phyloP scores from a whole-genome alignment of 1,284 basidiomycete genomes.

The Sphagnurus paluster region DNA sequence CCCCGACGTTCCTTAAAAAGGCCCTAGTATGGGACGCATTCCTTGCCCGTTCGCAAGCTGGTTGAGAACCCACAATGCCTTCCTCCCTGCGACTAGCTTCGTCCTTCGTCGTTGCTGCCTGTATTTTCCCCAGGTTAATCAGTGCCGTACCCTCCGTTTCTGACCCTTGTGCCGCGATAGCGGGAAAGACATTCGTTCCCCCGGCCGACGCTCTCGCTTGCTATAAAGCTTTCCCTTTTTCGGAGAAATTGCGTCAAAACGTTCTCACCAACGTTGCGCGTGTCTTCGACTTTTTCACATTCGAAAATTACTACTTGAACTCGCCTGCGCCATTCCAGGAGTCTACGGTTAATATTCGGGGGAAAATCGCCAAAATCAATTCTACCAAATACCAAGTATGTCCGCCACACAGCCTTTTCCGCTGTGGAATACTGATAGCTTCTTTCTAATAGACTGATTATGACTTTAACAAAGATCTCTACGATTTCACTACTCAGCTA shows the following conservation, averaged over 20 bases:
- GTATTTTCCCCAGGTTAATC: slow-evolving; percentile 7
- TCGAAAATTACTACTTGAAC: slow-evolving; percentile 60
- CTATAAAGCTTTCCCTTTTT: slow-evolving; percentile 61
- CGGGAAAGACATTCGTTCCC: slow-evolving; percentile 46
- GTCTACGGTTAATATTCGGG: slow-evolving; percentile 54
- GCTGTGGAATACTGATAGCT: too few species aligned
- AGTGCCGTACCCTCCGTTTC: slow-evolving; percentile 16
- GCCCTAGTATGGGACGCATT: too few species aligned
- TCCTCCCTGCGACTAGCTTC: background rate
- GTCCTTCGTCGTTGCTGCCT: slow-evolving; percentile 1
- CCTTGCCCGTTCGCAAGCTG: too few species aligned
- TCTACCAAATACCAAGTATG: slow-evolving; percentile 25
- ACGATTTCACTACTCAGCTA: slow-evolving; percentile 53
- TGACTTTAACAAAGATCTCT: slow-evolving; percentile 62
- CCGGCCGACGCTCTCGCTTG: slow-evolving; percentile 60
- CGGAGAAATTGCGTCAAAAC: slow-evolving; percentile 62
- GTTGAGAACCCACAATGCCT: too few species aligned
- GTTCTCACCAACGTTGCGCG: slow-evolving; percentile 51
- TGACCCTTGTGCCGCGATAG: slow-evolving; percentile 53
- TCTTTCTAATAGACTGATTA: slow-evolving; percentile 49
- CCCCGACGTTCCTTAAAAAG: too few species aligned
- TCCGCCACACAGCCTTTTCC: too few species aligned
- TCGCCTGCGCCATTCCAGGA: slow-evolving; percentile 64
- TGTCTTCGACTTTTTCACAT: slow-evolving; percentile 66
- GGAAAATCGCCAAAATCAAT: slow-evolving; percentile 47